Percentiles rank a stretch among this genome's conserved stretches.
Evolutionary conservation across 2,329 filamentous ascomycete genomes (phyloP).

Genomic region (Curvularia hawaiiensis): DNA sequence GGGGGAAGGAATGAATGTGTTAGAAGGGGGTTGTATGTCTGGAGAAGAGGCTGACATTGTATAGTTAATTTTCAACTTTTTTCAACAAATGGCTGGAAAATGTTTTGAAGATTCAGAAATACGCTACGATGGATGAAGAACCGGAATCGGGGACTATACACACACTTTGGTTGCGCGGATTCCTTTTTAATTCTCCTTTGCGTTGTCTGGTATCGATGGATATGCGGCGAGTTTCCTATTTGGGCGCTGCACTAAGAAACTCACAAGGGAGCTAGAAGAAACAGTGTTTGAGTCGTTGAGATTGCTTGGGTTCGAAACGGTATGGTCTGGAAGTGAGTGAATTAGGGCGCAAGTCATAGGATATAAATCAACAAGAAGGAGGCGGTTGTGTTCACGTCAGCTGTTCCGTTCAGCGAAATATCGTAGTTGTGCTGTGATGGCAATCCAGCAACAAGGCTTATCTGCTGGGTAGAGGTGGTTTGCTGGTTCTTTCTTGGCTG

Average conservation of each 20-base stretch:
- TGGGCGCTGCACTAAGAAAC: neutral
- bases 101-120: no score
- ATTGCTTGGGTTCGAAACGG: neutral
- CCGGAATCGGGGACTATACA: no score
- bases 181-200: conserved; percentile 1
- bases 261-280: neutral
- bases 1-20: no score
- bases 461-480: neutral
- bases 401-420: neutral
- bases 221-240: neutral
- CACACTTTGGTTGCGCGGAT: no score
- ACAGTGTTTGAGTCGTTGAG: neutral
- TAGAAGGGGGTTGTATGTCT: no score
- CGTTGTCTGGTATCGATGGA: neutral
- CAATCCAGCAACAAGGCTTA: neutral
- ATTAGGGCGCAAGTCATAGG: neutral
- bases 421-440: neutral
- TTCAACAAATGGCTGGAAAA: no score
- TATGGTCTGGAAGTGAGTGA: neutral
- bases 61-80: no score
- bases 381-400: no score
- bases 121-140: no score
- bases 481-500: neutral
- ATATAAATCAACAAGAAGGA: neutral
- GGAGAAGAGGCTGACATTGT: no score